phyloP scores from a whole-genome alignment of 2,329 filamentous ascomycete genomes.

The Colletotrichum tamarilloi region DNA sequence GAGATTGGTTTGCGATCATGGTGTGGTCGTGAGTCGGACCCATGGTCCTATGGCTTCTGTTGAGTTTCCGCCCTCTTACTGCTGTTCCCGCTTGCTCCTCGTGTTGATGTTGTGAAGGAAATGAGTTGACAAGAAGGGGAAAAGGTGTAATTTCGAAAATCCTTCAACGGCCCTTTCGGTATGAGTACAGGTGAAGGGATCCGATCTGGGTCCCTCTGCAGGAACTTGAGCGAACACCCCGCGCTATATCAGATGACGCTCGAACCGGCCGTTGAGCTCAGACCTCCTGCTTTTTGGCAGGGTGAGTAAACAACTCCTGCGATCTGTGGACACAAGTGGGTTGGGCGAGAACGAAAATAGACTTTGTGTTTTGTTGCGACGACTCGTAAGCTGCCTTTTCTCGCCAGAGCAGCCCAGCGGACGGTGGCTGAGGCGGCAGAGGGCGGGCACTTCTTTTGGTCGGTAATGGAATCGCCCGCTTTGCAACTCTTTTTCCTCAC shows the following conservation, averaged over 20 bases:
- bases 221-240: conserved; percentile 14
- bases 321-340: not conserved
- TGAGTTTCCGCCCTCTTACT: not conserved
- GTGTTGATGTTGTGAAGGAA: not conserved
- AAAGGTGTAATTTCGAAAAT: not conserved
- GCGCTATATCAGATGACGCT: conserved; percentile 30
- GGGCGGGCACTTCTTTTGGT: not conserved
- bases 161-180: not conserved
- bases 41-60: conserved; percentile 3
- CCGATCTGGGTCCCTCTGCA: not conserved
- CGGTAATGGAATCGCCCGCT: not conserved
- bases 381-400: conserved; percentile 19
- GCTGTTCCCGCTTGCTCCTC: not conserved
- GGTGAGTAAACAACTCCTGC: not conserved
- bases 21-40: conserved; percentile 8
- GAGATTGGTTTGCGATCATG: conserved; percentile 12
- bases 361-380: conserved; percentile 24
- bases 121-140: not conserved
- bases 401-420: not conserved
- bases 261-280: conserved; percentile 19
- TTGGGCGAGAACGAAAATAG: conserved; percentile 9
- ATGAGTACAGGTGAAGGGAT: too few relatives aligned
- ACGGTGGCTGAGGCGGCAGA: not conserved
- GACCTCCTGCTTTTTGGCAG: not conserved
- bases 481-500: not conserved